Evolutionary conservation across 176 grass and related monocot genomes (phyloP), one percentile per base, ranked within the genome.

Genomic region (Eleusine indica): DNA sequence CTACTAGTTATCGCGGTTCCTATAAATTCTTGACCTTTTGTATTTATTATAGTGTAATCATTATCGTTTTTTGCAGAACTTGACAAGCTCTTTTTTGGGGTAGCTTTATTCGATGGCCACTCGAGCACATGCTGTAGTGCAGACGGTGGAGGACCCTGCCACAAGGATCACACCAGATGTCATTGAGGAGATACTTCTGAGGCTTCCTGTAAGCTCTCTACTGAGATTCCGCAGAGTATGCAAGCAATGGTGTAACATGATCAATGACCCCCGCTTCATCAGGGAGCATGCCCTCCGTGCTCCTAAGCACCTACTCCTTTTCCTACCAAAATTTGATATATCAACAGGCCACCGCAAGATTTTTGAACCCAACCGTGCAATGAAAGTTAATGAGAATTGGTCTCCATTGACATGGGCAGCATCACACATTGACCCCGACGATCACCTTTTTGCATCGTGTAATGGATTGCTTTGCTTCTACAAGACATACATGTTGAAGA

Each of bases 391-490:
- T 47, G 58, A 84, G 32, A 83, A 73, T 28, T 83, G 74, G 86
- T 84, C 86, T 11, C 18, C 40, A 29, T 73, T 25, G 8, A 58
- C 75, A 7, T 84, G 80, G 67, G 67, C 6, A 38, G 17, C 86
- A 17, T 47, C 68, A 0, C 42, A 77, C 39, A 67, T 88, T 47
- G 86, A 84, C 7, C 22, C 37, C 3, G 74, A 88, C 4, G 74
- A 73, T 56, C 80, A 79, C 66, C 67, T 88, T 40, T 83, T 88
- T 72, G 80, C 80, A 19, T 88, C 74, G 2, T 88, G 80, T 75
- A 79, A 83, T 3, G 86, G 86, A 9, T 58, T 88, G 68, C 86
- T 88, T 78, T 88, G 86, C 80, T 88, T 83, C 80, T 79, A 83
- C 74, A 57, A 43, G 74, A 73, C 6, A 37, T 48, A 42, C 75